Evolutionary conservation across 2,329 filamentous ascomycete species (phyloP).

Genomic region (Colletotrichum lupini): DNA sequence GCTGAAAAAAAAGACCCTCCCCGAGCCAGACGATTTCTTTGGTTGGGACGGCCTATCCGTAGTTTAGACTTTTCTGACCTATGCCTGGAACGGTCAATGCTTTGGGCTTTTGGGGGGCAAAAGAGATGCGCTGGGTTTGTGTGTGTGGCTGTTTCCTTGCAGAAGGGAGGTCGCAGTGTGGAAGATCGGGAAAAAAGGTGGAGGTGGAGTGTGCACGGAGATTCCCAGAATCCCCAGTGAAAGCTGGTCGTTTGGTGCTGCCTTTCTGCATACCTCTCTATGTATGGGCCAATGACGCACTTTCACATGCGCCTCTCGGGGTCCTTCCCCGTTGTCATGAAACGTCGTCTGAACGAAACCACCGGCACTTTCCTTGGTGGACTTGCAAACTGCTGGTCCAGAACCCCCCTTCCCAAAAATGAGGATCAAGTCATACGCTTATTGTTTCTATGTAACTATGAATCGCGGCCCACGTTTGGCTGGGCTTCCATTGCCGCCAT

Average conservation of each 20-base stretch:
- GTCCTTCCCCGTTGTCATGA: conserved; percentile 16
- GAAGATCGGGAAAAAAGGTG: conserved; percentile 12
- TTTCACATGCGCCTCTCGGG: conserved; percentile 31
- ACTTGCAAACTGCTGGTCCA: neutral
- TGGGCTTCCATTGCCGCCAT: conserved; percentile 18
- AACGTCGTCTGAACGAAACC: conserved; percentile 23
- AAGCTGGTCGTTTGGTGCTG: conserved; percentile 6
- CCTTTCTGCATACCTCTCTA: neutral
- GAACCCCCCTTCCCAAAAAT: neutral
- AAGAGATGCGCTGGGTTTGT: neutral
- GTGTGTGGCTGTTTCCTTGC: conserved; percentile 23
- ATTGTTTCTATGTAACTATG: conserved; percentile 28
- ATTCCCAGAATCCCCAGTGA: conserved; percentile 4
- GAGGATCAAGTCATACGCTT: conserved; percentile 16
- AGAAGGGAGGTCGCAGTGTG: conserved; percentile 17
- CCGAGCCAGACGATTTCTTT: conserved; percentile 11
- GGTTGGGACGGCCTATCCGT: conserved; percentile 19
- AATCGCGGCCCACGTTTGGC: neutral
- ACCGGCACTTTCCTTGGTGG: neutral
- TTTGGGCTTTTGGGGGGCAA: neutral
- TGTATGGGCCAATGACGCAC: conserved; percentile 30
- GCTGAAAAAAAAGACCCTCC: neutral
- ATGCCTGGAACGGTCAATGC: conserved; percentile 23
- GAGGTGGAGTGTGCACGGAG: conserved; percentile 34
- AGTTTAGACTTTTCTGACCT: conserved; percentile 6